Percentiles rank a stretch among this genome's conserved stretches.
Evolutionary conservation across 805 yeast species (phyloP).

Genomic region (Saturnispora serradocipensis): DNA sequence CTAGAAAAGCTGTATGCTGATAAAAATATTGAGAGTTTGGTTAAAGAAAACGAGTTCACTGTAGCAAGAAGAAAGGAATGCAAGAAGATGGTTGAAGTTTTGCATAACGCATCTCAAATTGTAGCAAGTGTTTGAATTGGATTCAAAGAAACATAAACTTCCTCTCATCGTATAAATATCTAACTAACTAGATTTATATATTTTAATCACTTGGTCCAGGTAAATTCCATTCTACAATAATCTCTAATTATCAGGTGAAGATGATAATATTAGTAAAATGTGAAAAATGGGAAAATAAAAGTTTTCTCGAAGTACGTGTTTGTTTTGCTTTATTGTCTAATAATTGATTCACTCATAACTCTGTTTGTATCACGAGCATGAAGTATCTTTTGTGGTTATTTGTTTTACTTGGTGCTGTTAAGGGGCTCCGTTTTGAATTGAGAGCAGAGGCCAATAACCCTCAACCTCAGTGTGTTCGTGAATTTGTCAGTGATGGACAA

Average conservation of each 20-base stretch:
- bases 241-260: neutral
- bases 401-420: neutral
- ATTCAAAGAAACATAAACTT: too few relatives aligned
- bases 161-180: neutral
- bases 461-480: conserved; percentile 78
- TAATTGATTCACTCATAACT: neutral
- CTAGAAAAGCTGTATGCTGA: conserved; percentile 78
- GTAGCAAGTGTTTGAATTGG: conserved; percentile 55
- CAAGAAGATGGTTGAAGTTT: conserved; percentile 82
- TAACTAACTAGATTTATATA: neutral
- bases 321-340: neutral
- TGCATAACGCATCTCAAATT: conserved; percentile 83
- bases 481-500: conserved; percentile 77
- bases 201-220: neutral
- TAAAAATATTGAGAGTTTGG: conserved; percentile 63
- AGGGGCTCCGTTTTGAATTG: conserved; percentile 26
- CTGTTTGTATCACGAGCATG: neutral
- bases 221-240: neutral
- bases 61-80: conserved; percentile 94
- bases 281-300: neutral
- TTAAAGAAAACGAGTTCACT: conserved; percentile 86
- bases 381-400: neutral
- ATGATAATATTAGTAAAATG: neutral
- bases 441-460: conserved; percentile 22
- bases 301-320: neutral